Evolutionary conservation across 192 early-diverging fungal genomes (phyloP).

Genomic region (Coemansia sp.): DNA sequence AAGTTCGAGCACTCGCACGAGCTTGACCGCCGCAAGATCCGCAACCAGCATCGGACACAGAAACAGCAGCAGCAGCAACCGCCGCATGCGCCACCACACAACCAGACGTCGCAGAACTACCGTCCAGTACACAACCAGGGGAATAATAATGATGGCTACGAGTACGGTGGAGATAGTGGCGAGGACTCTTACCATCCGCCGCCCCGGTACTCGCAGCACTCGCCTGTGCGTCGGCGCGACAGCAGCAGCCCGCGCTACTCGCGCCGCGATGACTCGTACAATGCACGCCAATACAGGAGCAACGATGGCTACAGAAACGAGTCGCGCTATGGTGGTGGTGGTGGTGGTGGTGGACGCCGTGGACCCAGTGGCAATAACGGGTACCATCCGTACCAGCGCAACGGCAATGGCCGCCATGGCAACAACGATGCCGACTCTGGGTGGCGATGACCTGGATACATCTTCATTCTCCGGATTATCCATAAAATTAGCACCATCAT

Average conservation of each 20-base stretch:
- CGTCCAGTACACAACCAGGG: neutral
- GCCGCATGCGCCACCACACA: constrained; percentile 13
- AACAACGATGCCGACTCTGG: constrained; percentile 12
- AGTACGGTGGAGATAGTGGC: neutral
- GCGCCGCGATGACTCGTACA: constrained; percentile 30
- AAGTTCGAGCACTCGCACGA: constrained; percentile 79
- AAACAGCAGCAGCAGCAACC: constrained; percentile 5
- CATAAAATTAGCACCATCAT: no score
- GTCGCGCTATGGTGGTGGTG: neutral
- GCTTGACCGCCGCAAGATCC: constrained; percentile 62
- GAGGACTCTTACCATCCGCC: neutral
- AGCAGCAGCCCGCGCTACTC: constrained; percentile 16
- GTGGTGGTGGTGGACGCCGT: constrained; percentile 16
- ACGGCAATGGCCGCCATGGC: constrained; percentile 7
- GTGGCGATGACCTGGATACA: constrained; percentile 33
- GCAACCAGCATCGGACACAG: constrained; percentile 22
- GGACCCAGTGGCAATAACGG: constrained; percentile 15
- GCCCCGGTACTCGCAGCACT: constrained; percentile 11
- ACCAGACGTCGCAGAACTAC: constrained; percentile 15
- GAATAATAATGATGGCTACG: neutral
- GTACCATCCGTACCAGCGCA: constrained; percentile 40
- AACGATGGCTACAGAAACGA: constrained; percentile 22
- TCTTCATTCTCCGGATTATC: no score
- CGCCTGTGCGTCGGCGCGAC: constrained; percentile 30
- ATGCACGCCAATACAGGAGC: constrained; percentile 9